Conservation (phyloP, 2,329 filamentous ascomycete species). For the Epicoccum nigrum region DNA sequence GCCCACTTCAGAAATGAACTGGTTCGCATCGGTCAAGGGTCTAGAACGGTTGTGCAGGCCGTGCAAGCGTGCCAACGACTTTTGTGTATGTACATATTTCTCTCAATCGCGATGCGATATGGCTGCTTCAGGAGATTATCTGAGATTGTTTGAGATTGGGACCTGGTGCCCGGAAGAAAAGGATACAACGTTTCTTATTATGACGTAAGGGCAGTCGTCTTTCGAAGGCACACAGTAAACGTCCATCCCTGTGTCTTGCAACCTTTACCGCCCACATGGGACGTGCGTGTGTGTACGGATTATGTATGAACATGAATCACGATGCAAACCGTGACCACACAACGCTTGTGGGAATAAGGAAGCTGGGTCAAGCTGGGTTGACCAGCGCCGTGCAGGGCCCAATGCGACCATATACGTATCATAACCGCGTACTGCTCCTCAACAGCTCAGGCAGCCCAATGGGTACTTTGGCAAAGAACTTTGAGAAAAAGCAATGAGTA, state of each 20-base stretch:
- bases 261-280: too few relatives aligned
- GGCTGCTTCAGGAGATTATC: conserved; percentile 1
- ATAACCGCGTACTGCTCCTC: too few relatives aligned
- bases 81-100: conserved; percentile 19
- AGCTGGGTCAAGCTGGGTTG: background rate
- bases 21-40: conserved; percentile 15
- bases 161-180: background rate
- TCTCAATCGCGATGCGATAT: background rate
- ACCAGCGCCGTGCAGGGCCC: background rate
- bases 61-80: conserved; percentile 15
- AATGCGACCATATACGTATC: too few relatives aligned
- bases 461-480: too few relatives aligned
- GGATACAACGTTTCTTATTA: background rate
- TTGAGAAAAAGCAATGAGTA: too few relatives aligned
- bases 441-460: too few relatives aligned
- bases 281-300: too few relatives aligned
- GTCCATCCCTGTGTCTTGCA: background rate
- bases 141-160: background rate
- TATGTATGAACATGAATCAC: too few relatives aligned
- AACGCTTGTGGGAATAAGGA: background rate
- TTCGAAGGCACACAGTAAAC: too few relatives aligned
- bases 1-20: conserved; percentile 19
- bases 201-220: background rate
- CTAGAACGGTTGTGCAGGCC: conserved; percentile 18
- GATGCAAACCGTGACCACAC: too few relatives aligned